Conservation (phyloP, 345 rosid genomes). For the Populus alba region DNA sequence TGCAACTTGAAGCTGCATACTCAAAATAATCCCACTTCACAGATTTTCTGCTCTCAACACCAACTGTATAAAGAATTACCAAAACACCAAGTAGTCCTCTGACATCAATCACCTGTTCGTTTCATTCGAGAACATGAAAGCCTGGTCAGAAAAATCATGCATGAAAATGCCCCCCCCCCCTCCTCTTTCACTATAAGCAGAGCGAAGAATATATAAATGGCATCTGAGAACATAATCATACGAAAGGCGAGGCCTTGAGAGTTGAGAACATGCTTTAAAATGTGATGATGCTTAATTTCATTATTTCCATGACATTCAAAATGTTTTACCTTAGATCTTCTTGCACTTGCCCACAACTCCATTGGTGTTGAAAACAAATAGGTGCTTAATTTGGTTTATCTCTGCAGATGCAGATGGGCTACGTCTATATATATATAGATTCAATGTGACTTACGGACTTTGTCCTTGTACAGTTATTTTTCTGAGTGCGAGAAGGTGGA, state of each 20-base stretch:
- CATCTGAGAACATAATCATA: not conserved
- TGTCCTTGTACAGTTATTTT: not conserved
- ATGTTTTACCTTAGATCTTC: conserved; percentile 12
- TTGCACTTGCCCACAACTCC: conserved; percentile 17
- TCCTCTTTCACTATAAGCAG: not conserved
- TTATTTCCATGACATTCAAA: not conserved
- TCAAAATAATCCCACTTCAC: conserved; percentile 21
- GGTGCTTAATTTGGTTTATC: not conserved
- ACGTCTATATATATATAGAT: not conserved
- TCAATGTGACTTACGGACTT: not conserved
- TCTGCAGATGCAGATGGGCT: not conserved
- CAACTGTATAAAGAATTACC: conserved; percentile 23
- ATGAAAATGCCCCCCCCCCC: not conserved
- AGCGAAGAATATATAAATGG: not conserved
- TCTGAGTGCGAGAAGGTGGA: not conserved
- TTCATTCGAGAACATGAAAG: not conserved
- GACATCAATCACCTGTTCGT: conserved; percentile 24
- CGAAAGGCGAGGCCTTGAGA: not conserved
- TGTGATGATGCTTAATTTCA: not conserved
- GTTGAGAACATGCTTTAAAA: not conserved
- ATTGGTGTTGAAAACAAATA: not conserved
- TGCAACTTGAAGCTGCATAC: conserved; percentile 21
- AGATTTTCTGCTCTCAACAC: conserved; percentile 36
- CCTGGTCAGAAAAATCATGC: not conserved
- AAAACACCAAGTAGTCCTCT: conserved; percentile 16